A percentile compares a stretch with the other conserved stretches of the same genome.
Conservation (phyloP, 345 rosid genomes). For the Crucihimalaya himalaica region DNA sequence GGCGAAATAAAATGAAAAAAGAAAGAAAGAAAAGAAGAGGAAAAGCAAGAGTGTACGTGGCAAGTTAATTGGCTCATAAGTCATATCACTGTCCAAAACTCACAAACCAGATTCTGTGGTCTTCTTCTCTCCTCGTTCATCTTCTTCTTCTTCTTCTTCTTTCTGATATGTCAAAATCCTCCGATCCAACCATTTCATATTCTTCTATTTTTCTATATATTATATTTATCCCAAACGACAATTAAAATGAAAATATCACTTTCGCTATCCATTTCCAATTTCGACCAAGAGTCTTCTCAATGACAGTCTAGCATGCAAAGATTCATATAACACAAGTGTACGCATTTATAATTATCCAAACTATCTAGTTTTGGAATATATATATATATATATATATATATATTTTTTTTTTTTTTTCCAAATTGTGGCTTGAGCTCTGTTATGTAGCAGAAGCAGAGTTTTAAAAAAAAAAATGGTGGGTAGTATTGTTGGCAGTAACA, state of each 20-base stretch:
- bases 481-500: constrained; percentile 37
- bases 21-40: constrained; percentile 31
- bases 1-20: no score
- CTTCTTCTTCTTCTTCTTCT: constrained; percentile 2
- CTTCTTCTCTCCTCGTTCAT: constrained; percentile 12
- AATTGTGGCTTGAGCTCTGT: constrained; percentile 26
- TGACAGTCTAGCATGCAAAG: constrained; percentile 34
- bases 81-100: constrained; percentile 21
- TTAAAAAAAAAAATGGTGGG: constrained; percentile 30
- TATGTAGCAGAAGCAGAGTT: constrained; percentile 18
- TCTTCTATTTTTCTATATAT: not conserved
- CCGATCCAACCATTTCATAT: constrained; percentile 39
- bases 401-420: not conserved
- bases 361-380: not conserved
- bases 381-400: no score
- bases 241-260: constrained; percentile 7
- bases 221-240: not conserved
- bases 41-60: constrained; percentile 42
- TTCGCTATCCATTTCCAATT: constrained; percentile 39
- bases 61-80: constrained; percentile 38
- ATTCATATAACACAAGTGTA: constrained; percentile 27
- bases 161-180: constrained; percentile 24
- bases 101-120: constrained; percentile 36
- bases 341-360: constrained; percentile 24
- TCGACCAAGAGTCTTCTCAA: constrained; percentile 35